Conservation (phyloP, 129 eudicot genomes). For the Erigeron canadensis region DNA sequence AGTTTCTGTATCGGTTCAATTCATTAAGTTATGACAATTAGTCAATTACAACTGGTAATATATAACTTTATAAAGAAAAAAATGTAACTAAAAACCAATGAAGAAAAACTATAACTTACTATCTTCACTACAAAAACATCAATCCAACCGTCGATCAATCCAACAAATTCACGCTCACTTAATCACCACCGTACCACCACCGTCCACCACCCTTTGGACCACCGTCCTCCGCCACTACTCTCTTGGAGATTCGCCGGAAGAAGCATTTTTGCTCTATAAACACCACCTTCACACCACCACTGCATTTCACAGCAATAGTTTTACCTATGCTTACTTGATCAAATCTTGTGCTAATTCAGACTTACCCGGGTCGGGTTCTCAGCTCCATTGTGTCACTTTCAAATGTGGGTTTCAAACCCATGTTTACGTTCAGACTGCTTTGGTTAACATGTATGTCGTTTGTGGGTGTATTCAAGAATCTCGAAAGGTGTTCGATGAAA, state of each 20-base stretch:
- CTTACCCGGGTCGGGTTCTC: slow-evolving; percentile 29
- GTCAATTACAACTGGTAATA: no score
- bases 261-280: slow-evolving; percentile 30
- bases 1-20: no score
- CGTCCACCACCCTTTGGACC: slow-evolving; percentile 28
- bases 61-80: background rate
- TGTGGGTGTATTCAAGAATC: slow-evolving; percentile 33
- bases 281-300: slow-evolving; percentile 31
- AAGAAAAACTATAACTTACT: slow-evolving; percentile 24
- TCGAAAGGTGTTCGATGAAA: slow-evolving; percentile 46
- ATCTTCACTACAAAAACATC: slow-evolving; percentile 23
- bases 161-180: slow-evolving; percentile 37
- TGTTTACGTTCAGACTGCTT: slow-evolving; percentile 48
- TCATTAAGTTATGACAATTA: no score
- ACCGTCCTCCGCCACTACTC: slow-evolving; percentile 37
- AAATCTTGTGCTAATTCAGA: slow-evolving; percentile 37
- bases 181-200: slow-evolving; percentile 17
- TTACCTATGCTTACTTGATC: slow-evolving; percentile 26
- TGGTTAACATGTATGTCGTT: slow-evolving; percentile 41
- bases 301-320: slow-evolving; percentile 18
- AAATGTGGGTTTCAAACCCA: slow-evolving; percentile 34
- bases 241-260: slow-evolving; percentile 19
- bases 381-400: slow-evolving; percentile 35
- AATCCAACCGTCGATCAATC: slow-evolving; percentile 28
- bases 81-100: slow-evolving; percentile 9